These are phyloP conservation scores for Camellia japonica DNA, from an alignment of 148 eudicot genomes.

Conservation along the genomic window DNA sequence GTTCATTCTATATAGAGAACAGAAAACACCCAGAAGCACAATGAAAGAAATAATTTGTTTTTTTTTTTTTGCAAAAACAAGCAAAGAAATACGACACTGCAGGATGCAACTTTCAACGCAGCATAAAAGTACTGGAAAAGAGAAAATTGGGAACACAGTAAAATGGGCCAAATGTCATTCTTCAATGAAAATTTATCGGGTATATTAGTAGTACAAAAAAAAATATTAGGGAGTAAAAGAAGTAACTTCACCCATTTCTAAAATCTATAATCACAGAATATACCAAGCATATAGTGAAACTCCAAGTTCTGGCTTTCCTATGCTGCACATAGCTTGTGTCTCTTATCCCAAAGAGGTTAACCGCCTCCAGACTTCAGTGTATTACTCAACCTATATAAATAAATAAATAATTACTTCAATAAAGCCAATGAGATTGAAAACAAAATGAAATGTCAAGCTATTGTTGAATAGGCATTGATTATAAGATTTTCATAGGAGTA, in stretches of 20 bases:
- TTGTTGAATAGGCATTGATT: neutral
- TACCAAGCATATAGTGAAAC: neutral
- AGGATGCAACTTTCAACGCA: neutral
- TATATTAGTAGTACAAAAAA: neutral
- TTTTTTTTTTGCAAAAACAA: no score
- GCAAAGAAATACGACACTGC: no score
- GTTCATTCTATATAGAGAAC: no score
- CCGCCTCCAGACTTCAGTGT: conserved; percentile 83
- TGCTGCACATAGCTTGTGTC: conserved; percentile 4
- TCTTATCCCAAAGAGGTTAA: conserved; percentile 18
- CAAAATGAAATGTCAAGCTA: neutral
- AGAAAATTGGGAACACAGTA: neutral
- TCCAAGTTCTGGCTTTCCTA: conserved; percentile 3
- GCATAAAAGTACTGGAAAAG: neutral
- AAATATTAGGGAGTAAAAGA: no score
- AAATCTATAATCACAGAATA: neutral
- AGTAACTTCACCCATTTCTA: neutral
- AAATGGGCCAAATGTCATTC: neutral
- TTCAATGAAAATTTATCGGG: neutral
- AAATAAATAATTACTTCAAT: neutral
- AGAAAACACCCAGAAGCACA: no score
- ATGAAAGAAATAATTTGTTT: no score
- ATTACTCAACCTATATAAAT: conserved; percentile 76
- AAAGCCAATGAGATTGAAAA: neutral
- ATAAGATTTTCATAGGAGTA: neutral